These are phyloP conservation scores for Coprinopsis sp. DNA, from an alignment of 768 basidiomycete species.

Conservation along the genomic window DNA sequence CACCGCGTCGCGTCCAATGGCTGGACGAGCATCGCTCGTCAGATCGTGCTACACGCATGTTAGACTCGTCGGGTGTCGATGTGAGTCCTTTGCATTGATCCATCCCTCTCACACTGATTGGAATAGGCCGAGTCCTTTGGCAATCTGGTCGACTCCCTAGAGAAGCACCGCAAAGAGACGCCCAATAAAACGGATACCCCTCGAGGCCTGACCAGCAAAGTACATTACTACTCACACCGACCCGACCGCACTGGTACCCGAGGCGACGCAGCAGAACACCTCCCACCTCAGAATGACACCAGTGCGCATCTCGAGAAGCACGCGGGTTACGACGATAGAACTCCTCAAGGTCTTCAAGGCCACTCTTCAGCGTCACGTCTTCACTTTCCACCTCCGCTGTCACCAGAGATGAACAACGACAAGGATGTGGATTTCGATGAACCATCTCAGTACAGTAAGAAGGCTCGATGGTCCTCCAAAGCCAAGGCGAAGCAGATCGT, in stretches of 20 bases:
- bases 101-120: not conserved
- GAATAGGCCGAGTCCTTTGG: conserved; percentile 3
- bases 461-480: too few species aligned
- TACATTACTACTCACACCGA: conserved; percentile 4
- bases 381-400: too few species aligned
- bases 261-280: not conserved
- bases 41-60: not conserved
- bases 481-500: conserved; percentile 2
- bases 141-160: conserved; percentile 1
- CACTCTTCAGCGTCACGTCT: too few species aligned
- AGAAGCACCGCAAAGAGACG: not conserved
- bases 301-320: not conserved
- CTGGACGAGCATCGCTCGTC: not conserved
- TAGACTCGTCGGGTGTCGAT: not conserved
- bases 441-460: too few species aligned
- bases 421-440: too few species aligned
- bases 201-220: not conserved
- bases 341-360: too few species aligned
- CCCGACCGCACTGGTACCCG: not conserved
- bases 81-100: not conserved
- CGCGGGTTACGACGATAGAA: too few species aligned
- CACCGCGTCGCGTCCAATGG: conserved; percentile 4
- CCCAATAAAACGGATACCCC: not conserved
- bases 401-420: too few species aligned
- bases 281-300: not conserved